Conservation (phyloP, 2,329 filamentous ascomycete species). For the Stylonectria norvegica region DNA sequence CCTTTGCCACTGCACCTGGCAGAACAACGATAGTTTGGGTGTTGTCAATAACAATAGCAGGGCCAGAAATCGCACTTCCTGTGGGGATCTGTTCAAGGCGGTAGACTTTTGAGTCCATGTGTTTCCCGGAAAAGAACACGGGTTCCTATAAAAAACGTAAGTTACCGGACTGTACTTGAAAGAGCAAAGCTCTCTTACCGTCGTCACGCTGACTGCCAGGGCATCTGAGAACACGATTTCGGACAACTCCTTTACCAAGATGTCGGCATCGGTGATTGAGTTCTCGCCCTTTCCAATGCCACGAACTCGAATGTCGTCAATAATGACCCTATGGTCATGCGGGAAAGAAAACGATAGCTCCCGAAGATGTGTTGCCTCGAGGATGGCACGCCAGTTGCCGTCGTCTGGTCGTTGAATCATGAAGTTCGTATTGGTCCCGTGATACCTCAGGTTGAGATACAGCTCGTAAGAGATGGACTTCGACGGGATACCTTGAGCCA, state of each 20-base stretch:
- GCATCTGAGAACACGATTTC: not conserved
- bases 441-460: conserved; percentile 46
- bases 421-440: conserved; percentile 37
- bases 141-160: conserved; percentile 35
- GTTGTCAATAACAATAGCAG: conserved; percentile 31
- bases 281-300: conserved; percentile 1
- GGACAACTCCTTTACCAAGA: not conserved
- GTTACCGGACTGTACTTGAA: no score
- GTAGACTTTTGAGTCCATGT: not conserved
- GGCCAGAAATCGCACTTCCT: conserved; percentile 19
- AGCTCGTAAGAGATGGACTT: conserved; percentile 36
- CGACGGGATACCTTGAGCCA: conserved; percentile 36
- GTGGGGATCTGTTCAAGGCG: not conserved
- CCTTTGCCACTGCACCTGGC: conserved; percentile 22
- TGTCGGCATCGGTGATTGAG: not conserved
- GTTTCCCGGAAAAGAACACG: conserved; percentile 29
- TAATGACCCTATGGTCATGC: conserved; percentile 16
- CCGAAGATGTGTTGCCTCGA: not conserved
- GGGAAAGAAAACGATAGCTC: not conserved
- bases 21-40: conserved; percentile 30
- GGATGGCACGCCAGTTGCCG: conserved; percentile 24
- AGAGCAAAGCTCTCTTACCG: conserved; percentile 11
- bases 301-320: conserved; percentile 13
- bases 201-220: not conserved
- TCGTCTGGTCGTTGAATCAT: conserved; percentile 40